Conservation (phyloP, 768 basidiomycete species). For the Hygrocybe punicea region DNA sequence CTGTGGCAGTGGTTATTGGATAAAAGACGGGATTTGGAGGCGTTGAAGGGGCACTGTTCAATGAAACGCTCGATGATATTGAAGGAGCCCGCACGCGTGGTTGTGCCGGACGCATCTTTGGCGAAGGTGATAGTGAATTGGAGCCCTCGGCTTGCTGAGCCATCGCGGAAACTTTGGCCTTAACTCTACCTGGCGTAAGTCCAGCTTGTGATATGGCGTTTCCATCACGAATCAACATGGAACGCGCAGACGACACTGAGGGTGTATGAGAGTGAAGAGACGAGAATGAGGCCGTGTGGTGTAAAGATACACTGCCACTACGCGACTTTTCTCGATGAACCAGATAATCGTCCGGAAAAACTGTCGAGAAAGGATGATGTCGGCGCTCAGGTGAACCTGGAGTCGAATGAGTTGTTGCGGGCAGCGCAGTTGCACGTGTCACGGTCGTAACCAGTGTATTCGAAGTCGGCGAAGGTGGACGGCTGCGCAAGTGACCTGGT, state of each 20-base stretch:
- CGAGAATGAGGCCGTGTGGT: slow-evolving; percentile 39
- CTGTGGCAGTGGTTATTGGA: slow-evolving; percentile 53
- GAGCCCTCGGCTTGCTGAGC: slow-evolving; percentile 33
- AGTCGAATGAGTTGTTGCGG: slow-evolving; percentile 32
- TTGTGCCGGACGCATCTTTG: slow-evolving; percentile 25
- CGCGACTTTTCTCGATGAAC: slow-evolving; percentile 21
- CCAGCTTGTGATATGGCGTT: slow-evolving; percentile 19
- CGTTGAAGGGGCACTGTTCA: slow-evolving; percentile 5
- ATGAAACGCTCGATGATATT: slow-evolving; percentile 28
- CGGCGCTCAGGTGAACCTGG: slow-evolving; percentile 36
- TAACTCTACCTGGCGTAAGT: slow-evolving; percentile 42
- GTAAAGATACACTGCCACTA: slow-evolving; percentile 33
- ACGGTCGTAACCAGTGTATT: slow-evolving; percentile 25
- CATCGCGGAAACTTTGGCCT: slow-evolving; percentile 57
- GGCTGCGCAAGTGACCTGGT: slow-evolving; percentile 40
- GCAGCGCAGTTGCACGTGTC: slow-evolving; percentile 25
- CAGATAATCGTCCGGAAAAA: slow-evolving; percentile 21
- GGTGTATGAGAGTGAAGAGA: slow-evolving; percentile 28
- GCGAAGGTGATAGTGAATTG: slow-evolving; percentile 17
- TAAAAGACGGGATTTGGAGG: slow-evolving; percentile 36
- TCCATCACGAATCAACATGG: slow-evolving; percentile 3
- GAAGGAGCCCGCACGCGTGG: slow-evolving; percentile 40
- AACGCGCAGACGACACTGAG: slow-evolving; percentile 20
- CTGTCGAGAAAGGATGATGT: slow-evolving; percentile 25
- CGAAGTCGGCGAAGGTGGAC: slow-evolving; percentile 28